Base-by-base conservation (phyloP, 1,284 basidiomycete species). In the Cryptococcus sp. region DNA sequence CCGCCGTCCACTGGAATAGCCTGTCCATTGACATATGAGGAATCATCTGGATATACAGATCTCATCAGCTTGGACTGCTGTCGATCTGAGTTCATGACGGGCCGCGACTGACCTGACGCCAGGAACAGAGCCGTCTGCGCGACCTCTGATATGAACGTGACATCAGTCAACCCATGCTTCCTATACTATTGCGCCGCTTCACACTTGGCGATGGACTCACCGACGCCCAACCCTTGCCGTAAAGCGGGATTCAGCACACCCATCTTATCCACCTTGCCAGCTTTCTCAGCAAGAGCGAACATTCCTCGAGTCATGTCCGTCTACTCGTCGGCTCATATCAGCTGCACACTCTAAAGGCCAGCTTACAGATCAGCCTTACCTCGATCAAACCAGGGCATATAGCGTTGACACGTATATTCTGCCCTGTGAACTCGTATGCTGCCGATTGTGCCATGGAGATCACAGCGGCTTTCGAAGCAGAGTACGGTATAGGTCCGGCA, bases 331-430 rank as follows among this genome's bases (percentile, higher is more conserved):
- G 16, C 23, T 30, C 30, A 41, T 49, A 35, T 35, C 30, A 35
- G 30, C 30, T 35, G 8, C 7, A 10, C 30, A 10, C 7, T 5
- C 30, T 10, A 8, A 2, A 35, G 13, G 8, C 30, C 30, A 8
- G 13, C 30, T 35, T 3, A 35, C 2, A 8, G 11, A 39, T 13
- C 10, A 20, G 10, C n/a, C 61, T 19, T 46, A 75, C 75, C 69
- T 94, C 89, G 67, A 96, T 93, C 50, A 96, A 78, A 19, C 93
- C 93, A 2, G 93, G 93, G 70, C 91, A 94, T 62, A 96, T 86
- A 17, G 89, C 85, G 76, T 96, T 96, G 63, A 95, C 88, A 41
- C 93, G 87, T 62, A 97, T 83, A 74, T 91, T 89, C 1, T 86
- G 87, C 64, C 84, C 87, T 60, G 86, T 83, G n/a, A 95, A 83